Evolutionary conservation across 805 yeast genomes (phyloP).

Genomic region (Metschnikowia shivogae): DNA sequence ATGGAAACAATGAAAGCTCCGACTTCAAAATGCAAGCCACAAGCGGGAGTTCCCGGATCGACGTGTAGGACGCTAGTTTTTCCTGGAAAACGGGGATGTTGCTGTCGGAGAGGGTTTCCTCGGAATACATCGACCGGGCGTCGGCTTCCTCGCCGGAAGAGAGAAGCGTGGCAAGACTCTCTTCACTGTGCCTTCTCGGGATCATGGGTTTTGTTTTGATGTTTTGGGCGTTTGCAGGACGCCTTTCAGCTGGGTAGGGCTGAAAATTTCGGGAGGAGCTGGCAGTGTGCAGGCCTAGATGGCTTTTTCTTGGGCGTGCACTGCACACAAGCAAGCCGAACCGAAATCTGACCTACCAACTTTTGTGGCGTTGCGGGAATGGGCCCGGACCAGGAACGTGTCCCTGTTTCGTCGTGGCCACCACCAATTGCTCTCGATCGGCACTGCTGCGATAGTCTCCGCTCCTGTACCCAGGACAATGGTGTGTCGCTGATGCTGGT

Average conservation of each 20-base stretch:
- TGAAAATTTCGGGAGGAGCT: conserved; percentile 4
- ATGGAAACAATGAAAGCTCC: conserved; percentile 12
- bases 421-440: no score
- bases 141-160: conserved; percentile 3
- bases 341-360: no score
- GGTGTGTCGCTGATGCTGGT: no score
- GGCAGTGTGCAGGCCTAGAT: conserved; percentile 1
- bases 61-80: conserved; percentile 12
- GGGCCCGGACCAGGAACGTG: no score
- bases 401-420: no score
- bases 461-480: no score
- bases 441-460: no score
- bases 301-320: neutral
- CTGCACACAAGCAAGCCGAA: no score
- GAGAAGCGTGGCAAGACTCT: conserved; percentile 12
- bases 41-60: conserved; percentile 16
- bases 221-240: no score
- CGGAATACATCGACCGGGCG: conserved; percentile 10
- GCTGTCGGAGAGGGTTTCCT: conserved; percentile 15
- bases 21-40: conserved; percentile 11
- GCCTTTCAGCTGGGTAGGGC: neutral
- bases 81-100: conserved; percentile 11
- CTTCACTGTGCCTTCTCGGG: conserved; percentile 9
- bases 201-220: conserved; percentile 9
- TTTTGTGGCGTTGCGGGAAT: no score